Base-by-base conservation (phyloP, 306 rosid genomes). In the Crataegus laevigata region DNA sequence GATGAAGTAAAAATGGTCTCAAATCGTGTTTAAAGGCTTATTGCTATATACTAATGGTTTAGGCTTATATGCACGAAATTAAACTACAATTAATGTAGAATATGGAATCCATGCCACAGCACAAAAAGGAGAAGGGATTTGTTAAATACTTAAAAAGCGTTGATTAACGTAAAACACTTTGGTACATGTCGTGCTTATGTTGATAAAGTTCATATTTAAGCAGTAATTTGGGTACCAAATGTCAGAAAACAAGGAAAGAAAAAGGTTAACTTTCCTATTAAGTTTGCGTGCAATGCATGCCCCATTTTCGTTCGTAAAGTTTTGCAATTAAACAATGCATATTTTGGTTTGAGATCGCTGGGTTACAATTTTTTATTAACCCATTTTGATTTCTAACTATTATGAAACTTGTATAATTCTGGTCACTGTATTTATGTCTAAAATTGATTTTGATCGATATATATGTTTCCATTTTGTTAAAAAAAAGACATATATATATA, bases 71-170 rank as follows among this genome's bases (percentile, higher is more conserved):
- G 73, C 52, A 32, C 59, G 66, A 78, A 79, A 75, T 71, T 60
- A 65, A 75, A 63, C 66, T 50, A 60, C 78, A 36, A 36, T 36
- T 36, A 73, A 57, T 60, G 71, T 65, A 60, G 77, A 84, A 82
- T 66, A 80, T 80, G 81, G 87, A 87, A 82, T 76, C 82, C 51
- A 38, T 67, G 65, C 30, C 81, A 79, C 66, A 50, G 22, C 57
- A 40, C 0, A 18, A 26, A 72, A 60, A 13, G 17, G 29, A 62
- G 32, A 29, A 15, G n/a, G 63, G 47, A 74, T 63, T 3, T 22
- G 62, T n/a, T 57, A 11, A 57, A 5, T 57, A 57, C 62, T 4
- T 54, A 2, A 11, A 11, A 1, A 22, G 29, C 3, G 32, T 6
- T 22, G 34, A 28, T 15, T 28, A 61, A 15, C 18, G 6, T 29